phyloP scores from a whole-genome alignment of 257 asterid genomes.

The Petunia secreta region DNA sequence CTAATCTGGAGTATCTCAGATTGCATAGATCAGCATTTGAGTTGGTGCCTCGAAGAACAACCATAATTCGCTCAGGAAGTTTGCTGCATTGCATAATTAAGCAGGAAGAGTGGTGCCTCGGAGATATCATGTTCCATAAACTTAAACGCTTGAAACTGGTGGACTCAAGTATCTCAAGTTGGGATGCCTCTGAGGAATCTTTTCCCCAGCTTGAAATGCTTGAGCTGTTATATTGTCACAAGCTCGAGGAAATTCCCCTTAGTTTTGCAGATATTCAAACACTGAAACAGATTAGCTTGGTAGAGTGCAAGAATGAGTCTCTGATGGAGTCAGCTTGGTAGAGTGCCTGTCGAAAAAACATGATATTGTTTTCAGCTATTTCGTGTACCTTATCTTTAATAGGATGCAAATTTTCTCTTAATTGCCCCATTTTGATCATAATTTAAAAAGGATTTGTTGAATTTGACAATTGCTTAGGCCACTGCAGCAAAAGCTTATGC shows the following conservation, averaged over 20 bases:
- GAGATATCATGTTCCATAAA: background rate
- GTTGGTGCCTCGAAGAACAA: too few species aligned
- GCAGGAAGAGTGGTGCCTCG: background rate
- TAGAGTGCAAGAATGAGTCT: background rate
- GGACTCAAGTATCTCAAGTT: background rate
- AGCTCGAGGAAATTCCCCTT: background rate
- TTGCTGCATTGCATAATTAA: too few species aligned
- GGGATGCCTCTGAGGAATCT: background rate
- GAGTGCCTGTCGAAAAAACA: too few species aligned
- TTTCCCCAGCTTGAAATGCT: constrained; percentile 1
- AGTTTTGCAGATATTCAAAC: background rate
- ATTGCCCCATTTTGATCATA: too few species aligned
- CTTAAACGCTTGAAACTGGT: background rate
- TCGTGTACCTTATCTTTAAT: too few species aligned
- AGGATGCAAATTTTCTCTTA: too few species aligned
- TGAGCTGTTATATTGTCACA: background rate
- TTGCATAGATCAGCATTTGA: too few species aligned
- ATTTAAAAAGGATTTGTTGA: too few species aligned
- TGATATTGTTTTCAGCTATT: too few species aligned
- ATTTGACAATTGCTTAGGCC: too few species aligned
- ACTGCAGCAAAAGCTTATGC: too few species aligned
- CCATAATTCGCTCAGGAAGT: too few species aligned
- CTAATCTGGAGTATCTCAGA: background rate
- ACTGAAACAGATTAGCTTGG: background rate
- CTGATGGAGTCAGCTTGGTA: background rate